Base-by-base conservation (phyloP, 345 rosid genomes). In the Lumnitzera littorea region DNA sequence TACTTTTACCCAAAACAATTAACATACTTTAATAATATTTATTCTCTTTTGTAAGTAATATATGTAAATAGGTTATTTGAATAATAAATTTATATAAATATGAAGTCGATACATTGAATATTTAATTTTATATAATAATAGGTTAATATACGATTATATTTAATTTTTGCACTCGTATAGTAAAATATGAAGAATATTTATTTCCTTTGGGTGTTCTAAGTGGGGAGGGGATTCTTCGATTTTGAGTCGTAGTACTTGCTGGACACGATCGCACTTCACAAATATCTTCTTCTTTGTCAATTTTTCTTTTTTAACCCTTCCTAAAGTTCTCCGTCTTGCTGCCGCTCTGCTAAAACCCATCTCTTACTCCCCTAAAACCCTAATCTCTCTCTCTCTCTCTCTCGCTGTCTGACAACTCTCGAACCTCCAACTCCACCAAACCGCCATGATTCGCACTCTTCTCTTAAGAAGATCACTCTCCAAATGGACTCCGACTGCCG, bases 391-490 rank as follows among this genome's bases (percentile, higher is more conserved):
- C 12, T 14, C 48, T 51, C 51, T 17, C 24, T 63, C 31, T 48
- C 23, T 47, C n/a, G n/a, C 27, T 10, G 43, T 64, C 61, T 46
- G 31, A 31, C 8, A 50, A 2, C 15, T 57, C 48, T 43, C n/a
- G n/a, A 14, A 51, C 47, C 43, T 29, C 57, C 24, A 13, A 48
- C 51, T 5, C n/a, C 24, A 48, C 17, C 20, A 58, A 57, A 15
- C 43, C 43, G 43, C 43, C 43, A 86, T 82, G 94, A 74, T 80
- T 68, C 71, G 69, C 69, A 29, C 74, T 46, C 48, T 36, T 36
- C 43, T 81, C 10, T 75, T 81, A 46, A 70, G 82, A 64, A 69
- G 79, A 67, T 56, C 57, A 4, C 62, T 82, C 12, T 55, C 77
- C 55, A 64, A 72, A 7, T 50, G 53, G 41, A 41, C 73, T 12